A percentile compares a stretch with the other conserved stretches of the same genome.
Evolutionary conservation across 768 basidiomycete species (phyloP).

Genomic region (Chalciporus chontae): DNA sequence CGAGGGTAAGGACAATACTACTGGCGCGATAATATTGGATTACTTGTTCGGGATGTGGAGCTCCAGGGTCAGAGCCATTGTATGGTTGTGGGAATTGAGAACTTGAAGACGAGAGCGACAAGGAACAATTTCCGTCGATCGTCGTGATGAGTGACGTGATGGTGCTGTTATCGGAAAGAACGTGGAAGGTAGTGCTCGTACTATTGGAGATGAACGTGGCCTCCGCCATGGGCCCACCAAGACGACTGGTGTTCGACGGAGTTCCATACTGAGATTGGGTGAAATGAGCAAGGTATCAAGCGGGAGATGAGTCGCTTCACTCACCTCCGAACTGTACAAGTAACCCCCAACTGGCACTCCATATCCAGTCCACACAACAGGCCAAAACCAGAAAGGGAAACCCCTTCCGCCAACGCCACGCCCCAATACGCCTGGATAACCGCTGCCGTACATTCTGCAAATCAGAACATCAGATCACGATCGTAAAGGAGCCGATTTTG

Average conservation of each 20-base stretch:
- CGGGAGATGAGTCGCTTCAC: not conserved
- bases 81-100: conserved; percentile 31
- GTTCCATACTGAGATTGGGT: conserved; percentile 42
- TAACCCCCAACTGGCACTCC: conserved; percentile 30
- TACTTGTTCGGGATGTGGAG: conserved; percentile 47
- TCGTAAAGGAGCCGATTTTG: not conserved
- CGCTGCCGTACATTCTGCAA: conserved; percentile 55
- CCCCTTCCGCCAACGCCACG: conserved; percentile 46
- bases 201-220: conserved; percentile 40
- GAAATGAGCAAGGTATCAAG: not conserved
- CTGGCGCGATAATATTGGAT: conserved; percentile 71
- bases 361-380: conserved; percentile 46
- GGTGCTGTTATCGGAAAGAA: conserved; percentile 49
- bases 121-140: conserved; percentile 43
- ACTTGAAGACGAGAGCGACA: conserved; percentile 31
- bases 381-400: conserved; percentile 71
- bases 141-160: conserved; percentile 40
- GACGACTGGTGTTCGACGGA: conserved; percentile 42
- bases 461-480: not conserved
- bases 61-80: conserved; percentile 26
- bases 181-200: conserved; percentile 39
- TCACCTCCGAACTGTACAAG: conserved; percentile 41
- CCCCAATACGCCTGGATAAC: conserved; percentile 49
- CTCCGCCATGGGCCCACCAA: conserved; percentile 43
- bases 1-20: conserved; percentile 56